Percentiles rank a stretch among this genome's conserved stretches.
Conservation (phyloP, 345 rosid genomes). For the Dipteronia dyeriana region DNA sequence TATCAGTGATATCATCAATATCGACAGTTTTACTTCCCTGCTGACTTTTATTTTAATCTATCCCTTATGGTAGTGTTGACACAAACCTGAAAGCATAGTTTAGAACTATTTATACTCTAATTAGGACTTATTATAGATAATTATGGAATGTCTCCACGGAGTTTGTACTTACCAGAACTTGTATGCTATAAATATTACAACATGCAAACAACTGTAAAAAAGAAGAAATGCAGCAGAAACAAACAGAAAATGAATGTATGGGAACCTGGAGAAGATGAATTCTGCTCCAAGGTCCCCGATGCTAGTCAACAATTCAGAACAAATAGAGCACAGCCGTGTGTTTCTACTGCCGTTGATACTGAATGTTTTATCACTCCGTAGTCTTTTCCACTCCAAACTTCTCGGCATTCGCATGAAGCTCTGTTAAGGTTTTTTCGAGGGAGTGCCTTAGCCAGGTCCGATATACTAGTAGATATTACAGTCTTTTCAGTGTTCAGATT, state of each 20-base stretch:
- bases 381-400: constrained; percentile 64
- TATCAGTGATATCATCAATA: too few species aligned
- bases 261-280: background rate
- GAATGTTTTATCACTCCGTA: constrained; percentile 29
- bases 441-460: constrained; percentile 61
- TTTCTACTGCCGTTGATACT: constrained; percentile 43
- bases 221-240: background rate
- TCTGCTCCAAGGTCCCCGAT: background rate
- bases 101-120: too few species aligned
- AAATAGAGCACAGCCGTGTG: constrained; percentile 63
- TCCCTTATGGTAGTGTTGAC: too few species aligned
- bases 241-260: background rate
- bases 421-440: constrained; percentile 31
- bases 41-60: too few species aligned
- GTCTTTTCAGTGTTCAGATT: constrained; percentile 51
- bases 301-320: constrained; percentile 49
- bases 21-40: too few species aligned
- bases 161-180: background rate
- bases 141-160: background rate
- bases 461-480: constrained; percentile 51
- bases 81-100: too few species aligned
- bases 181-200: background rate
- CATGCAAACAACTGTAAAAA: background rate
- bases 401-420: constrained; percentile 48
- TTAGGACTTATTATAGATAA: too few species aligned